Evolutionary conservation across 2,329 filamentous ascomycete genomes (phyloP).

Genomic region (Leptographium galeiforme): DNA sequence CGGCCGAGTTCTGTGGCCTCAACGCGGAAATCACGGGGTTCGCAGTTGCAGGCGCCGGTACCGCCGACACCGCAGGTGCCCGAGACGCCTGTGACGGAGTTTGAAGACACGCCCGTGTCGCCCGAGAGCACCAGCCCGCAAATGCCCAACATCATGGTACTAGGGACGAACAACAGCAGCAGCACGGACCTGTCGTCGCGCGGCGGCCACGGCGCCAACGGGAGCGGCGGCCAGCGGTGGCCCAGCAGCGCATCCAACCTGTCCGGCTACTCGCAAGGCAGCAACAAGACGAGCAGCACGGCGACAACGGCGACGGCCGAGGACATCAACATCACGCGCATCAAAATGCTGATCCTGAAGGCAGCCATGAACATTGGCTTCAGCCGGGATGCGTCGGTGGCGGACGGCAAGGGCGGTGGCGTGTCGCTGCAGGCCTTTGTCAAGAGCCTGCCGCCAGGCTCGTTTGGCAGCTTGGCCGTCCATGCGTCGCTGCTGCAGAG

Average conservation of each 20-base stretch:
- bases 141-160: constrained; percentile 74
- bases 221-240: constrained; percentile 40
- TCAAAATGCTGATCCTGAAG: constrained; percentile 70
- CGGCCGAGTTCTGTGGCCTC: constrained; percentile 8
- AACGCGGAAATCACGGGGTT: constrained; percentile 1
- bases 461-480: constrained; percentile 61
- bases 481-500: constrained; percentile 60
- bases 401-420: constrained; percentile 29
- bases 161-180: constrained; percentile 49
- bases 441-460: constrained; percentile 58
- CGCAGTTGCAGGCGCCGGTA: constrained; percentile 33
- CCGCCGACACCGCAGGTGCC: constrained; percentile 38
- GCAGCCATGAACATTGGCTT: constrained; percentile 79
- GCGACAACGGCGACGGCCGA: constrained; percentile 60
- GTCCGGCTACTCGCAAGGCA: constrained; percentile 65
- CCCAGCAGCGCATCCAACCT: constrained; percentile 68
- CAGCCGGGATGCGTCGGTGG: constrained; percentile 40
- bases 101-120: constrained; percentile 79
- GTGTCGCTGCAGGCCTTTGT: constrained; percentile 60
- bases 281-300: constrained; percentile 53
- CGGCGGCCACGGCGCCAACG: constrained; percentile 15
- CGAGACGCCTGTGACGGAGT: constrained; percentile 89
- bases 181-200: constrained; percentile 12
- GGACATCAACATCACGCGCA: constrained; percentile 61
- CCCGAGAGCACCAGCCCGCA: constrained; percentile 63